Percentiles rank a stretch among this genome's conserved stretches.
Evolutionary conservation across 2,329 filamentous ascomycete species (phyloP).

Genomic region (Trichoderma sp.): DNA sequence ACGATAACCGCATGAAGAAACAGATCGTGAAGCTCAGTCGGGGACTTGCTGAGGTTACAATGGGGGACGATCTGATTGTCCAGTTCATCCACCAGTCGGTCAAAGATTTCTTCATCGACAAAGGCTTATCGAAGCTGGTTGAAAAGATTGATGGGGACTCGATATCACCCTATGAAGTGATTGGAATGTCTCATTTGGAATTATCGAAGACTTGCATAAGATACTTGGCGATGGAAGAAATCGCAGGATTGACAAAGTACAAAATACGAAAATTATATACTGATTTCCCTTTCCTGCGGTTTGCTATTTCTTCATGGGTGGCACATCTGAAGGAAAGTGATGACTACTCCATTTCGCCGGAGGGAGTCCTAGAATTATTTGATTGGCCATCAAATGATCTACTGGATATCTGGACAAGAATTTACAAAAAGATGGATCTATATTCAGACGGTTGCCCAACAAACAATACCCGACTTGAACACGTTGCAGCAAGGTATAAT

Average conservation of each 20-base stretch:
- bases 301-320: slow-evolving; percentile 13
- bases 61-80: slow-evolving; percentile 19
- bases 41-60: slow-evolving; percentile 29
- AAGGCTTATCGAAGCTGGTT: slow-evolving; percentile 19
- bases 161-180: too few relatives aligned
- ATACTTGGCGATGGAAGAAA: slow-evolving; percentile 28
- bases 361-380: not conserved
- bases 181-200: slow-evolving; percentile 22
- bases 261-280: accelerated
- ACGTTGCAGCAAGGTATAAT: not conserved
- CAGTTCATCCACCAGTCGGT: slow-evolving; percentile 38
- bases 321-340: slow-evolving; percentile 10
- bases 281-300: not conserved
- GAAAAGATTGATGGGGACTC: slow-evolving; percentile 12
- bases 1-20: slow-evolving; percentile 21
- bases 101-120: slow-evolving; percentile 33
- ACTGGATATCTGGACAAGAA: not conserved
- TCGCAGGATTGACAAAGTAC: not conserved
- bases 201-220: slow-evolving; percentile 29
- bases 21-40: slow-evolving; percentile 27
- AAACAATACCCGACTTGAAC: not conserved
- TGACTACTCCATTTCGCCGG: not conserved
- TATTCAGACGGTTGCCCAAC: not conserved
- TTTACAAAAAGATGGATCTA: accelerated
- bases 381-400: not conserved